Evolutionary conservation across 768 basidiomycete genomes (phyloP).

Genomic region (Asterophora lycoperdoides): DNA sequence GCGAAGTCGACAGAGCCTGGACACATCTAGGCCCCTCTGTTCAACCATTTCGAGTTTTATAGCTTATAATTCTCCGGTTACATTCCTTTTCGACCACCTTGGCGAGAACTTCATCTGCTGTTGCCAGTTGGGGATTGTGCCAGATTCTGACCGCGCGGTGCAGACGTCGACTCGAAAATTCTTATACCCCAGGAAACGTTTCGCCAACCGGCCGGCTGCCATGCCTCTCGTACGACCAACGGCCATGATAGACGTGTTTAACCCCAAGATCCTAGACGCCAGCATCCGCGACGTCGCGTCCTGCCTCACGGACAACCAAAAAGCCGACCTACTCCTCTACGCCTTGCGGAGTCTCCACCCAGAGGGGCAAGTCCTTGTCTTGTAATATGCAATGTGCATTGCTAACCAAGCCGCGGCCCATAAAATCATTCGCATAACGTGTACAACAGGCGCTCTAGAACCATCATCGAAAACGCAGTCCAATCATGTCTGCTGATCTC

Average conservation of each 20-base stretch:
- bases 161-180: neutral
- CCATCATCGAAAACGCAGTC: constrained; percentile 68
- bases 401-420: neutral
- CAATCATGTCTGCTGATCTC: constrained; percentile 63
- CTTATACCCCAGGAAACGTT: constrained; percentile 5
- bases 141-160: constrained; percentile 3
- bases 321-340: constrained; percentile 67
- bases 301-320: constrained; percentile 58
- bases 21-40: constrained; percentile 11
- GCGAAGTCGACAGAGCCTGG: constrained; percentile 5
- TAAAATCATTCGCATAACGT: neutral
- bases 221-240: neutral
- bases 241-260: constrained; percentile 55
- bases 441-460: constrained; percentile 45
- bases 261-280: constrained; percentile 73
- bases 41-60: neutral
- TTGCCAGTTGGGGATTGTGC: neutral
- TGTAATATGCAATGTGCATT: neutral
- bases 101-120: constrained; percentile 1
- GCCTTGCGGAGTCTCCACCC: constrained; percentile 79
- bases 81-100: constrained; percentile 1
- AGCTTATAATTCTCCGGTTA: neutral
- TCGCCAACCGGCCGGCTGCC: neutral
- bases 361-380: constrained; percentile 49
- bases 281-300: constrained; percentile 65